These are phyloP conservation scores for Paramecium pentaurelia DNA, from an alignment of 73 alveolate genomes.

Conservation along the genomic window DNA sequence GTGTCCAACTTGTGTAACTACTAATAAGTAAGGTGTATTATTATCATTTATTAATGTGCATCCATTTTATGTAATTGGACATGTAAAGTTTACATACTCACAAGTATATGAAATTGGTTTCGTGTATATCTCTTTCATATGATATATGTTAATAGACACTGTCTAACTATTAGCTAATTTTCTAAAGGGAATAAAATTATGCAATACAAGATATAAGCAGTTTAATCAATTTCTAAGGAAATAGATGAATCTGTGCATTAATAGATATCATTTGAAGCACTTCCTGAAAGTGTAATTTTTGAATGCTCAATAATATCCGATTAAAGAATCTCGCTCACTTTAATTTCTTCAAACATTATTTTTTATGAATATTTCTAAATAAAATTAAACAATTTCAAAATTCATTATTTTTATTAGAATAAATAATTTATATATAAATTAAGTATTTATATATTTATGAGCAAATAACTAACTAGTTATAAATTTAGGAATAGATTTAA, in stretches of 20 bases:
- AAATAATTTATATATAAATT: not conserved
- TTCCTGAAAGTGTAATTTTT: not conserved
- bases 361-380: not conserved
- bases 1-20: not conserved
- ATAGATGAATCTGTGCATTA: not conserved
- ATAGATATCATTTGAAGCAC: not conserved
- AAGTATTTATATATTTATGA: not conserved
- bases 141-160: not conserved
- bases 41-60: not conserved
- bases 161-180: not conserved
- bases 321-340: not conserved
- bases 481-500: too few species aligned
- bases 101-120: not conserved
- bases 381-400: not conserved
- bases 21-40: not conserved
- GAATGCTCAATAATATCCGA: not conserved
- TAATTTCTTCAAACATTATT: not conserved
- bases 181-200: not conserved
- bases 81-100: not conserved
- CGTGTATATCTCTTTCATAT: not conserved
- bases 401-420: not conserved
- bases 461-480: not conserved
- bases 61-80: not conserved
- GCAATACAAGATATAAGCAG: not conserved
- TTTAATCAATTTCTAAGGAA: not conserved